Conservation (phyloP, 768 basidiomycete species). For the Strobilomyces echinocephalus region DNA sequence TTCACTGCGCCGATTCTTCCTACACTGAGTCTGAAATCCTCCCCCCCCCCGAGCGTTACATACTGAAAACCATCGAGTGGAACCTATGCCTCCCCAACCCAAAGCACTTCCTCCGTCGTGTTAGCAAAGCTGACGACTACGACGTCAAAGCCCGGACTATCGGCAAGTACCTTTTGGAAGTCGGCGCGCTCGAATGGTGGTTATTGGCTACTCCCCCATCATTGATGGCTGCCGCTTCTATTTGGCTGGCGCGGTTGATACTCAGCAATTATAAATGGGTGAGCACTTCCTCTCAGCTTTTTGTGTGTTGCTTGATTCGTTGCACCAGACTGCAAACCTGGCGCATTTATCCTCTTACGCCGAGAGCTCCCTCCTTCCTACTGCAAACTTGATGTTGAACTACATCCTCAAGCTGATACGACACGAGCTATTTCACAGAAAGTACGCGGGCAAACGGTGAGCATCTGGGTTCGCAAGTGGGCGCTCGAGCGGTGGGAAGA, state of each 20-base stretch:
- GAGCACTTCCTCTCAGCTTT: conserved; percentile 26
- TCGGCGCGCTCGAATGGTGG: conserved; percentile 75
- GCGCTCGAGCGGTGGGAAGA: conserved; percentile 72
- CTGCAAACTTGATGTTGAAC: conserved; percentile 83
- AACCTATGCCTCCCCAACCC: conserved; percentile 84
- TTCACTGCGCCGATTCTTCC: conserved; percentile 71
- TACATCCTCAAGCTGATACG: conserved; percentile 70
- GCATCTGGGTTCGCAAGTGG: conserved; percentile 82
- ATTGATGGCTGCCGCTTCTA: conserved; percentile 72
- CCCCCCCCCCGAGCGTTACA: conserved; percentile 81
- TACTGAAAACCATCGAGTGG: conserved; percentile 82
- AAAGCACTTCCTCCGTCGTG: conserved; percentile 80
- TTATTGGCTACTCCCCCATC: conserved; percentile 73
- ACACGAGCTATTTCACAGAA: conserved; percentile 80
- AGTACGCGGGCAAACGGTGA: conserved; percentile 85
- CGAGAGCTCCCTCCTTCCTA: conserved; percentile 73
- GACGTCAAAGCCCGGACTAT: conserved; percentile 81
- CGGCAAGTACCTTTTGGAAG: conserved; percentile 88
- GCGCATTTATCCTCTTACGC: conserved; percentile 85
- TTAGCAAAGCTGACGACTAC: conserved; percentile 92
- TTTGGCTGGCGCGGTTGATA: conserved; percentile 81
- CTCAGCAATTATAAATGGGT: conserved; percentile 88
- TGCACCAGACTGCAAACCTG: conserved; percentile 61
- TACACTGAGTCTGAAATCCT: conserved; percentile 78
- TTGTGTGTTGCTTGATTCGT: conserved; percentile 10